These are phyloP conservation scores for Ogataea naganishii DNA, from an alignment of 805 yeast species.

Conservation along the genomic window DNA sequence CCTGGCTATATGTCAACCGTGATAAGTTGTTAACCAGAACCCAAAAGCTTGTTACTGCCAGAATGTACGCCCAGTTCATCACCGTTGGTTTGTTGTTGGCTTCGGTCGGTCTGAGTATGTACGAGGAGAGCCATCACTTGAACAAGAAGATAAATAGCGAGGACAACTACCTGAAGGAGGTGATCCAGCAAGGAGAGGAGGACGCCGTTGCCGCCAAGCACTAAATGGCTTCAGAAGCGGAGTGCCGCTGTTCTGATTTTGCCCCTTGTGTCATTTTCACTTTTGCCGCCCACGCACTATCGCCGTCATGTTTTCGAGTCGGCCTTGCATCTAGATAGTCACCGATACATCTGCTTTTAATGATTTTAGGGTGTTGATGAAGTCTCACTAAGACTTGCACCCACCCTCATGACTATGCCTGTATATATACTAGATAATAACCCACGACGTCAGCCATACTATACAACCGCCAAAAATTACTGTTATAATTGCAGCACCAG, in stretches of 20 bases:
- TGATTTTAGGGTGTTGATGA: too few relatives aligned
- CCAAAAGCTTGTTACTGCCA: constrained; percentile 79
- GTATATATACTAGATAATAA: too few relatives aligned
- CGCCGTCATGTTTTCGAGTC: too few relatives aligned
- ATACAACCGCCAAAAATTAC: constrained; percentile 42
- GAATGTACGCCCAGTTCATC: constrained; percentile 84
- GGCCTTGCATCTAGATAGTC: too few relatives aligned
- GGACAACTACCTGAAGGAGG: constrained; percentile 38
- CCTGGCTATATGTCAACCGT: constrained; percentile 64
- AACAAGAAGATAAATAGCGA: constrained; percentile 24
- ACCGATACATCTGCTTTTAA: too few relatives aligned
- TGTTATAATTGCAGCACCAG: constrained; percentile 56
- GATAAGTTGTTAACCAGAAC: constrained; percentile 68
- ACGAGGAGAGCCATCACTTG: constrained; percentile 47
- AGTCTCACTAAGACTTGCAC: too few relatives aligned
- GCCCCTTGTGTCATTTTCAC: too few relatives aligned
- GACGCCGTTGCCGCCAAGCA: constrained; percentile 1
- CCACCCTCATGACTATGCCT: too few relatives aligned
- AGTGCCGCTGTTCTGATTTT: too few relatives aligned
- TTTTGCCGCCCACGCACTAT: too few relatives aligned
- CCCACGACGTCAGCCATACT: too few relatives aligned
- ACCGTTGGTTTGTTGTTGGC: constrained; percentile 66
- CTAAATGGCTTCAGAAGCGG: too few relatives aligned
- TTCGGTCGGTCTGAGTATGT: constrained; percentile 57
- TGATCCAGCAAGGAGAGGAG: constrained; percentile 12